These are phyloP conservation scores for Moricandia moricandioides DNA, from an alignment of 345 rosid genomes.

Conservation along the genomic window DNA sequence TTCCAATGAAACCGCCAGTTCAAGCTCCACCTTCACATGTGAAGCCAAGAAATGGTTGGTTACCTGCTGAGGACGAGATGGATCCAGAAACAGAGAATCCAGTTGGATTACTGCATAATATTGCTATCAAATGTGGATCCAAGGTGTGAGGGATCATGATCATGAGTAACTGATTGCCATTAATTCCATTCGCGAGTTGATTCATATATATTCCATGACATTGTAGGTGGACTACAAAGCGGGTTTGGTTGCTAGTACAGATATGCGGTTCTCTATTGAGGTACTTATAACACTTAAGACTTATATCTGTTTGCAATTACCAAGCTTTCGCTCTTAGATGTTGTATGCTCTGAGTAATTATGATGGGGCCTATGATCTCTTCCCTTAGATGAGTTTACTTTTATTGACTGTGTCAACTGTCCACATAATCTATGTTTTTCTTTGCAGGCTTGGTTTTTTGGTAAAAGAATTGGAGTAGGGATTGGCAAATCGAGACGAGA, in stretches of 20 bases:
- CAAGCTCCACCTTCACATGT: conserved; percentile 64
- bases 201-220: conserved; percentile 25
- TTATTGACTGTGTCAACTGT: neutral
- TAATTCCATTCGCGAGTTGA: neutral
- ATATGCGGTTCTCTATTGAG: conserved; percentile 82
- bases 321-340: neutral
- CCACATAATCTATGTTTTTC: conserved; percentile 11
- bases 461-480: conserved; percentile 80
- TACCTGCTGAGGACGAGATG: conserved; percentile 81
- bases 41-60: conserved; percentile 74
- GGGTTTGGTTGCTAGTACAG: conserved; percentile 60
- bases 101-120: conserved; percentile 58
- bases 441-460: conserved; percentile 80
- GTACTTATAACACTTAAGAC: conserved; percentile 38
- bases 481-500: conserved; percentile 83
- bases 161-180: neutral
- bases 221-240: conserved; percentile 78
- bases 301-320: conserved; percentile 6
- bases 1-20: conserved; percentile 61
- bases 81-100: conserved; percentile 66
- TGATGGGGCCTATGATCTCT: conserved; percentile 5
- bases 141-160: conserved; percentile 51
- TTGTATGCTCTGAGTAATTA: neutral
- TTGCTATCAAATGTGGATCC: conserved; percentile 81
- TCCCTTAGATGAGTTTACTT: neutral